Evolutionary conservation across 208 protist genomes (phyloP), one percentile per base, ranked within the genome.

Genomic region (Angomonas desouzai): DNA sequence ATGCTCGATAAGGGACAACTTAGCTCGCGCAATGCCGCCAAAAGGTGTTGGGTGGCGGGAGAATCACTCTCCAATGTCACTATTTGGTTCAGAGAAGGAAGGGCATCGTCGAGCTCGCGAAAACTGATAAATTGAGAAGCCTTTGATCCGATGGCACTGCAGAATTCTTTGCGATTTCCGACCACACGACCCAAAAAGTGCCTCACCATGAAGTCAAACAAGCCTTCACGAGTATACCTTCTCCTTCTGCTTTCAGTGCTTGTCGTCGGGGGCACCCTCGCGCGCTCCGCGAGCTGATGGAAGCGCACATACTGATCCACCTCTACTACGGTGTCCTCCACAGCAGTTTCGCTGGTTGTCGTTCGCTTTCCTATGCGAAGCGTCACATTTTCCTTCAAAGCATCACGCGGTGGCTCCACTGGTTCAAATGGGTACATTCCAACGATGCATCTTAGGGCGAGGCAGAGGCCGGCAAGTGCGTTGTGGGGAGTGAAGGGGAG

Each of bases 381-480:
- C 1, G 30, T 20, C 3, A 30, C 3, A 29, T 10, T 27, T 20
- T 23, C 48, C 48, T 53, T 20, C 36, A 13, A 40, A 40, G 36
- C 45, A 16, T 55, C 60, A 23, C 1, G 18, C 2, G 53, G 60
- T 20, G 27, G 27, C 0, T 30, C 48, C 18, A 36, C 23, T 43
- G n/a, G 60, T 16, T 36, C 20, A 16, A 7, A 10, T 33, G 28
- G 30, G 23, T 27, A 20, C 0, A 55, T 16, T 13, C 66, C 36
- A 16, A 48, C 48, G 22, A 89, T 53, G 13, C 40, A 36, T 32
- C 36, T 56, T n/a, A 89, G 33, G 73, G 73, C 80, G 1, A 59
- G 27, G 47, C 81, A 48, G 20, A 74, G 59, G 1, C 76, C 79
- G 20, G 72, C 64, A 23, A 89, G 34, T 2, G 86, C 72, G 48